Evolutionary conservation across 2,329 filamentous ascomycete species (phyloP), one percentile per base, ranked within the genome.

Genomic region (Alternaria viburni): DNA sequence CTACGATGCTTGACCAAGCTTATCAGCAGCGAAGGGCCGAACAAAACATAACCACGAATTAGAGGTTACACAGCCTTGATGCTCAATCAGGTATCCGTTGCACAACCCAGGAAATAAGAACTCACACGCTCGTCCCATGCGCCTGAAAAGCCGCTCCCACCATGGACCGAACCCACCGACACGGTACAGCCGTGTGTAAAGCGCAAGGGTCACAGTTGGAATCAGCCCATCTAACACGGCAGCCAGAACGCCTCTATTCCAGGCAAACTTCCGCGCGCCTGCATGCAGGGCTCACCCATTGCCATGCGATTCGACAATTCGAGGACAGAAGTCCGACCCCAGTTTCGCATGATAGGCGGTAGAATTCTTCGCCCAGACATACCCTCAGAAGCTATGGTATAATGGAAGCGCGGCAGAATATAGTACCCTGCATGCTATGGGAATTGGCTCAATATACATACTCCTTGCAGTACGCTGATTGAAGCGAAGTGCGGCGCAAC

Each of bases 381-480:
- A 5, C 17, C 28, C 30, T 25, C 15, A 62, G 47, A 11, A 32
- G 41, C 51, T 59, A 30, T 59, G 54, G 43, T 26, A 50, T 45
- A 49, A 43, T 30, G 30, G 25, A 44, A 44, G 47, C 55, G 46
- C 47, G 21, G 47, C 23, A 25, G 43, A 47, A 54, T 54, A 45
- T 54, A 52, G 26, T 30, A 23, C 41, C 59, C 46, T 57, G 59
- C 32, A 45, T 45, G 13, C 9, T n/a, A 45, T 36, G 12, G 36
- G 49, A 25, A 15, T 8, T 59, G 47, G 47, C 47, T 51, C 45
- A 47, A 41, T 54, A 62, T 62, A 62, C 59, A 62, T 59, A 59
- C 25, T 9, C 47, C 54, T 52, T 59, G 47, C 25, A 25, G 23
- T 59, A 32, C 36, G 52, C 23, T 32, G 5, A n/a, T 28, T 17